Conservation (phyloP, 192 early-diverging fungal species). For the Backusella parvicylindrica region DNA sequence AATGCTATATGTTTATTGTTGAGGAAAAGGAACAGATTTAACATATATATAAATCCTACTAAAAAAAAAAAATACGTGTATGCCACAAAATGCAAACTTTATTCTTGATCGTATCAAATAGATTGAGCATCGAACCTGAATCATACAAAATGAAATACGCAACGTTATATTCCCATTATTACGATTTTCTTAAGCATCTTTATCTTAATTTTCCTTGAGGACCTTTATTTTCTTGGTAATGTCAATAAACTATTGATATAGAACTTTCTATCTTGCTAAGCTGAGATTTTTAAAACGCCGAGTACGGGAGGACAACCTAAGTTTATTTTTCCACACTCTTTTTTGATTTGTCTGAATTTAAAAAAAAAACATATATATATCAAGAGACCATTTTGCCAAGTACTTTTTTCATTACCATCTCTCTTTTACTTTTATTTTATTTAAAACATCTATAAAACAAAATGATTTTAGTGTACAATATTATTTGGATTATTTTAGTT, state of each 20-base stretch:
- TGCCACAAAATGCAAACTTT: background rate
- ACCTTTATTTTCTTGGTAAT: background rate
- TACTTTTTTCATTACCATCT: background rate
- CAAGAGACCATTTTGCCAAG: background rate
- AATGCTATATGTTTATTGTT: background rate
- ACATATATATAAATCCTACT: too few species aligned
- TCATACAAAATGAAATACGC: background rate
- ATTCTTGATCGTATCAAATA: background rate
- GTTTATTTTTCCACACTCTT: background rate
- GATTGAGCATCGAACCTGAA: background rate
- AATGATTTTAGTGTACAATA: background rate
- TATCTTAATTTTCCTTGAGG: background rate
- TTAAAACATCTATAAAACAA: background rate
- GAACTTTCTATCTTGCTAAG: background rate
- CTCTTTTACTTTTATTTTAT: background rate
- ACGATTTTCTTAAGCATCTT: background rate
- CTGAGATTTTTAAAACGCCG: background rate
- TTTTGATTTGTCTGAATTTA: background rate
- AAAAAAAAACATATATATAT: background rate
- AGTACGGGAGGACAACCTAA: background rate
- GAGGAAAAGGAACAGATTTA: background rate
- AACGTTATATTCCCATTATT: background rate
- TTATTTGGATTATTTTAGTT: background rate
- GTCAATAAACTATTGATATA: background rate
- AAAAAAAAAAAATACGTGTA: background rate